Evolutionary conservation across 352 stramenopile genomes (phyloP).

Genomic region (Stramenopiles sp.): DNA sequence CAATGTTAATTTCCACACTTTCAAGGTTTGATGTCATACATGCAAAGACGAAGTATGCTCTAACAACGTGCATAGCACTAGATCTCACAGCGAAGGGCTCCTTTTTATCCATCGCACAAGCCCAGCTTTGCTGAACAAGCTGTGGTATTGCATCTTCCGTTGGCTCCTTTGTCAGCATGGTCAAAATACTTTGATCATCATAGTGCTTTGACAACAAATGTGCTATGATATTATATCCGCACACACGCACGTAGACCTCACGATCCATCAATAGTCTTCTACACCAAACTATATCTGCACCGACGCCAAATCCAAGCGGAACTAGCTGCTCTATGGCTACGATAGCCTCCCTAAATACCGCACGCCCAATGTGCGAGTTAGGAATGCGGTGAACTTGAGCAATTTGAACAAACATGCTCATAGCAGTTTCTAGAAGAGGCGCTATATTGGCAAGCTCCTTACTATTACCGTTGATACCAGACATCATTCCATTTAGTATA

Average conservation of each 20-base stretch:
- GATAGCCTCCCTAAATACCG: neutral
- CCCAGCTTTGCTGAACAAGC: neutral
- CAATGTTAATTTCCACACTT: neutral
- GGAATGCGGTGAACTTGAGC: neutral
- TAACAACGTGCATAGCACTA: neutral
- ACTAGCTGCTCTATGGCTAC: neutral
- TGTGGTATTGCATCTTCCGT: neutral
- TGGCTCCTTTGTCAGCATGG: neutral
- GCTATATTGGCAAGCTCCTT: neutral
- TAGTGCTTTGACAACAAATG: neutral
- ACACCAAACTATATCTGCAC: neutral
- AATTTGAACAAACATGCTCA: neutral
- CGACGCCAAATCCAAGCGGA: neutral
- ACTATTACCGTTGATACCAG: neutral
- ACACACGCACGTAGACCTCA: neutral
- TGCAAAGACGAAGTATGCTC: neutral
- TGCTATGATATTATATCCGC: neutral
- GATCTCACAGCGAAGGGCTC: neutral
- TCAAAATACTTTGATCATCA: neutral
- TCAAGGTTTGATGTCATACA: neutral
- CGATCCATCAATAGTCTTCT: neutral
- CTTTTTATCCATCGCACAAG: neutral
- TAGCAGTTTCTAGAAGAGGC: neutral
- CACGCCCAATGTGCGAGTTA: neutral
- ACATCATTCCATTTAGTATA: neutral